Evolutionary conservation across 345 rosid genomes (phyloP).

Genomic region (Eucalyptus erythrocorys): DNA sequence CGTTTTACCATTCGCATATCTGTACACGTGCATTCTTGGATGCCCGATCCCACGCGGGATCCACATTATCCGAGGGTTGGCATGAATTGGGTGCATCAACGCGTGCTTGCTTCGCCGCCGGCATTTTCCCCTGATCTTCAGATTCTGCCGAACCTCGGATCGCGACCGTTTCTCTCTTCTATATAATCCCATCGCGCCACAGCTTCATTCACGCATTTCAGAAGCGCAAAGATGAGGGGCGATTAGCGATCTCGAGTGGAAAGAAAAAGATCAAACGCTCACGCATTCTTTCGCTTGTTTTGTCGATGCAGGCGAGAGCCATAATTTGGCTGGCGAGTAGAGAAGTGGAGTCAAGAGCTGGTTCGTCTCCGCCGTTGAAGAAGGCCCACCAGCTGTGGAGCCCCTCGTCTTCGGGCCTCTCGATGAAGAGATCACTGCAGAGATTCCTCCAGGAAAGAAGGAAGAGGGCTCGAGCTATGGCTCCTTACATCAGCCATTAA

Average conservation of each 20-base stretch:
- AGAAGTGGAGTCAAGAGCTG: neutral
- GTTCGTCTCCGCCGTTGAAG: neutral
- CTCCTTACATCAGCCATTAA: neutral
- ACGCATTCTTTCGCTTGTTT: neutral
- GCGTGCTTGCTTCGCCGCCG: neutral
- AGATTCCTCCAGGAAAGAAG: conserved; percentile 23
- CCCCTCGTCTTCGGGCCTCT: neutral
- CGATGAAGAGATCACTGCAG: conserved; percentile 27
- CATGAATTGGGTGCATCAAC: neutral
- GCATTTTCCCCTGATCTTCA: neutral
- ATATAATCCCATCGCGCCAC: neutral
- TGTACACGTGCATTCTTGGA: neutral
- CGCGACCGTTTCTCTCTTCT: neutral
- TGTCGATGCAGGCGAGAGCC: conserved; percentile 14
- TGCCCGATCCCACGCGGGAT: neutral
- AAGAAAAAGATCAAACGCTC: neutral
- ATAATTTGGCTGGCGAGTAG: conserved; percentile 7
- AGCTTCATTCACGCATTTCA: neutral
- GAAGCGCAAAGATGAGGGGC: neutral
- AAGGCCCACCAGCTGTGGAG: neutral
- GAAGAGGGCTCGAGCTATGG: conserved; percentile 1
- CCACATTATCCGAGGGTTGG: neutral
- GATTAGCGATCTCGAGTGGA: neutral
- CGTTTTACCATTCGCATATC: neutral
- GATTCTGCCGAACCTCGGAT: neutral